These are phyloP conservation scores for Ceratocystis harringtonii DNA, from an alignment of 2,329 filamentous ascomycete species.

Conservation along the genomic window DNA sequence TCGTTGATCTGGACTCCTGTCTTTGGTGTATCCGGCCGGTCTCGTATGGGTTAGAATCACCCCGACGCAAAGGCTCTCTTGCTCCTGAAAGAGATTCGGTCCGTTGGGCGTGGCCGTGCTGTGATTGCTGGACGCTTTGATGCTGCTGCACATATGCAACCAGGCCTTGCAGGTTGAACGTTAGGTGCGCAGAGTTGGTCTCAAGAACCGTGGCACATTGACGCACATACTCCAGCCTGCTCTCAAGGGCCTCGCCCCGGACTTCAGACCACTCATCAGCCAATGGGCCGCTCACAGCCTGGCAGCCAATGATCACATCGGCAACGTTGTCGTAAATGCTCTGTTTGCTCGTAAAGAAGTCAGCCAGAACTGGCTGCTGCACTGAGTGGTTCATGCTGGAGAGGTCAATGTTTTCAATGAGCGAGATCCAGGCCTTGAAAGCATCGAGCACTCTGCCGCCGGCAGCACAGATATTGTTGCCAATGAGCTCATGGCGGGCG, in stretches of 20 bases:
- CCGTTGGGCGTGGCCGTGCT: conserved; percentile 28
- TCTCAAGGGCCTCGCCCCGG: conserved; percentile 79
- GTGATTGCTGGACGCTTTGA: conserved; percentile 21
- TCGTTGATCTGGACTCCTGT: conserved; percentile 36
- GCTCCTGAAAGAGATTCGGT: conserved; percentile 30
- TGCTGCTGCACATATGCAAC: conserved; percentile 54
- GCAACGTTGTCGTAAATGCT: conserved; percentile 85
- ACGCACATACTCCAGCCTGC: conserved; percentile 66
- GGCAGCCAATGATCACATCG: conserved; percentile 74
- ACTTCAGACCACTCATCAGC: conserved; percentile 92
- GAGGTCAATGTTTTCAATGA: conserved; percentile 84
- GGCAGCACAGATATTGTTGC: conserved; percentile 66
- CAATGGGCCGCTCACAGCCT: conserved; percentile 78
- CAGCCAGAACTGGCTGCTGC: conserved; percentile 69
- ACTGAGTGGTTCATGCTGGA: conserved; percentile 61
- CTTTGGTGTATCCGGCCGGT: conserved; percentile 38
- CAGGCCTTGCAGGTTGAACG: conserved; percentile 73
- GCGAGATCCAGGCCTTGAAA: conserved; percentile 78
- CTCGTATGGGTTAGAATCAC: conserved; percentile 38
- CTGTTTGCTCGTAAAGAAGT: conserved; percentile 85
- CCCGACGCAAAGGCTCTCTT: conserved; percentile 29
- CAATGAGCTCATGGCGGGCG: conserved; percentile 61
- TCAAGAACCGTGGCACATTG: conserved; percentile 67
- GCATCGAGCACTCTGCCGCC: conserved; percentile 71
- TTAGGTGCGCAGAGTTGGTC: conserved; percentile 71